These are phyloP conservation scores for Nemania abortiva DNA, from an alignment of 2,329 filamentous ascomycete species.

Conservation along the genomic window DNA sequence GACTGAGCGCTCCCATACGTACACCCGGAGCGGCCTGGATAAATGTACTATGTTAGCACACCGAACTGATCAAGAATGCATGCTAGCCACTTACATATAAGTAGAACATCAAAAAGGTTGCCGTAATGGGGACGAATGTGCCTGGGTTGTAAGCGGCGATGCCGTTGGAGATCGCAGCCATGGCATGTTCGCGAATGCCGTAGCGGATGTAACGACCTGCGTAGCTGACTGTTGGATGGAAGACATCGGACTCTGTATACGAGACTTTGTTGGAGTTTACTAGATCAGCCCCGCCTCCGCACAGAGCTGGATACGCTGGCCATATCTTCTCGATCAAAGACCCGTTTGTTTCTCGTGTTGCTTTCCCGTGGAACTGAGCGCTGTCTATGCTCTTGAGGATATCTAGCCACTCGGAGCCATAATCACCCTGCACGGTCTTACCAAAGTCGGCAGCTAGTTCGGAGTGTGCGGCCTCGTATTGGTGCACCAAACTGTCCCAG, in stretches of 20 bases:
- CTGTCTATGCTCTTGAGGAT: slow-evolving; percentile 12
- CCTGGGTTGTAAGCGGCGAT: slow-evolving; percentile 68
- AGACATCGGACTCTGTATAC: slow-evolving; percentile 2
- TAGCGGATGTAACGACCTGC: slow-evolving; percentile 52
- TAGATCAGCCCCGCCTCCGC: slow-evolving; percentile 6
- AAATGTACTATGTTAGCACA: neutral
- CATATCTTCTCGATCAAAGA: slow-evolving; percentile 4
- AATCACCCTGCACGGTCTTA: neutral
- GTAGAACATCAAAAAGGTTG: slow-evolving; percentile 74
- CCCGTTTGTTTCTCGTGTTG: slow-evolving; percentile 14
- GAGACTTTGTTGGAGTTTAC: slow-evolving; percentile 11
- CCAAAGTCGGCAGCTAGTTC: neutral
- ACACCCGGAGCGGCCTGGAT: slow-evolving; percentile 65
- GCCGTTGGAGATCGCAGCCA: slow-evolving; percentile 69
- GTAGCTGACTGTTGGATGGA: slow-evolving; percentile 51
- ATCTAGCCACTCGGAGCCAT: slow-evolving; percentile 14
- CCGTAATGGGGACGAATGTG: slow-evolving; percentile 69
- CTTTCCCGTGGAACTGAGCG: slow-evolving; percentile 10
- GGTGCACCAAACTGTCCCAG: neutral
- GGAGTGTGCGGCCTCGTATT: neutral
- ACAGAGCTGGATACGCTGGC: neutral
- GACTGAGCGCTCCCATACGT: slow-evolving; percentile 70
- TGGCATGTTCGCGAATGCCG: slow-evolving; percentile 63
- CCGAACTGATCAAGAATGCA: neutral
- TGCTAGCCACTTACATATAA: slow-evolving; percentile 41